Percentiles rank a stretch among this genome's conserved stretches.
Conservation (phyloP, 2,329 filamentous ascomycete genomes). For the Xylariaceae sp. region DNA sequence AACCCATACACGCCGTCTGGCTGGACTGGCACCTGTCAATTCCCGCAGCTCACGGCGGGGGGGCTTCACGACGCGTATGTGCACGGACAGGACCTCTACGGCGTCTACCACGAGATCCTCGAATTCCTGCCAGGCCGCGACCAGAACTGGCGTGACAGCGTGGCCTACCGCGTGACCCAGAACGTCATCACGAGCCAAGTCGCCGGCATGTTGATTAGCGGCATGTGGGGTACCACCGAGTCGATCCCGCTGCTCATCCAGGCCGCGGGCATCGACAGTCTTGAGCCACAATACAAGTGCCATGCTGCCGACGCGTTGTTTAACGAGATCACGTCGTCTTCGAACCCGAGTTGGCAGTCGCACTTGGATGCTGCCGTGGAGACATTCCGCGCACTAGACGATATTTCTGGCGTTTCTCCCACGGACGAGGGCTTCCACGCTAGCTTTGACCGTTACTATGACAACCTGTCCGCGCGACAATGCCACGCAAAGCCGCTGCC, state of each 20-base stretch:
- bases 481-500: conserved; percentile 70
- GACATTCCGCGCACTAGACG: conserved; percentile 58
- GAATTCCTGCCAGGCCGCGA: conserved; percentile 56
- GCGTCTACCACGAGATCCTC: conserved; percentile 67
- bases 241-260: conserved; percentile 46
- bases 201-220: conserved; percentile 65
- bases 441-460: conserved; percentile 77
- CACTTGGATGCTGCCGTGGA: conserved; percentile 54
- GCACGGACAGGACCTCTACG: conserved; percentile 71
- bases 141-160: conserved; percentile 38
- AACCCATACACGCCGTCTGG: conserved; percentile 65
- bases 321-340: conserved; percentile 39
- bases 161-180: conserved; percentile 69
- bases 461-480: conserved; percentile 73
- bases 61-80: conserved; percentile 70
- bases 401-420: conserved; percentile 58
- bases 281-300: conserved; percentile 71
- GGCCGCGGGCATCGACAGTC: conserved; percentile 58
- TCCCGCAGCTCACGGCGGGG: conserved; percentile 69
- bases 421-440: conserved; percentile 59
- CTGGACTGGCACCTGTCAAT: conserved; percentile 70
- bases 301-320: conserved; percentile 42
- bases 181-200: conserved; percentile 81
- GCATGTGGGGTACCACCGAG: conserved; percentile 53
- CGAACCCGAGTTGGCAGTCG: conserved; percentile 51